Evolutionary conservation across 352 stramenopile genomes (phyloP).

Genomic region (Halophytophthora polymorphica): DNA sequence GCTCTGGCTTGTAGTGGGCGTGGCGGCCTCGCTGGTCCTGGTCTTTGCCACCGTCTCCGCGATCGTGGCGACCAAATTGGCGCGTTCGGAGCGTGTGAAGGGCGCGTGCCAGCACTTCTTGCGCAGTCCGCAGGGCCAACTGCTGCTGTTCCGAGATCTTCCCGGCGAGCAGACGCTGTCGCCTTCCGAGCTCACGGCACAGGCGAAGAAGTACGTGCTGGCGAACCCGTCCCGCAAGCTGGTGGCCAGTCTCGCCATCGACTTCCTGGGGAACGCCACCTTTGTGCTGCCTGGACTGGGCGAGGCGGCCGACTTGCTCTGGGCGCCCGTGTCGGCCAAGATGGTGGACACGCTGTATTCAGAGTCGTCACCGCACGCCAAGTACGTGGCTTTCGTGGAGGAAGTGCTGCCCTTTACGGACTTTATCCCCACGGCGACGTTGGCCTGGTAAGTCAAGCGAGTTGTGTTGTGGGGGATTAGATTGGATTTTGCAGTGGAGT

Average conservation of each 20-base stretch:
- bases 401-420: slow-evolving; percentile 94
- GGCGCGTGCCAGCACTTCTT: slow-evolving; percentile 37
- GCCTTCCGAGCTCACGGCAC: slow-evolving; percentile 26
- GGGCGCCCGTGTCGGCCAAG: slow-evolving; percentile 88
- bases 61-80: slow-evolving; percentile 43
- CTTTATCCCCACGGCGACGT: slow-evolving; percentile 91
- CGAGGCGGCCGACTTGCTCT: slow-evolving; percentile 89
- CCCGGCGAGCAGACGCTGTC: slow-evolving; percentile 30
- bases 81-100: slow-evolving; percentile 48
- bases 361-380: slow-evolving; percentile 73
- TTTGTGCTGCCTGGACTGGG: slow-evolving; percentile 88
- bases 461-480: background rate
- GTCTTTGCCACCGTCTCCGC: slow-evolving; percentile 51
- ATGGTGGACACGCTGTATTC: slow-evolving; percentile 92
- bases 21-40: slow-evolving; percentile 40
- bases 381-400: slow-evolving; percentile 85
- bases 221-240: slow-evolving; percentile 56
- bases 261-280: slow-evolving; percentile 85
- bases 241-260: slow-evolving; percentile 79
- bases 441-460: slow-evolving; percentile 74
- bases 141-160: slow-evolving; percentile 56
- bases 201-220: slow-evolving; percentile 42
- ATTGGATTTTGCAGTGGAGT: background rate
- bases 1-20: slow-evolving; percentile 49
- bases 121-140: slow-evolving; percentile 51